These are phyloP conservation scores for Ustilago esculenta DNA, from an alignment of 1,284 basidiomycete genomes.

Conservation along the genomic window DNA sequence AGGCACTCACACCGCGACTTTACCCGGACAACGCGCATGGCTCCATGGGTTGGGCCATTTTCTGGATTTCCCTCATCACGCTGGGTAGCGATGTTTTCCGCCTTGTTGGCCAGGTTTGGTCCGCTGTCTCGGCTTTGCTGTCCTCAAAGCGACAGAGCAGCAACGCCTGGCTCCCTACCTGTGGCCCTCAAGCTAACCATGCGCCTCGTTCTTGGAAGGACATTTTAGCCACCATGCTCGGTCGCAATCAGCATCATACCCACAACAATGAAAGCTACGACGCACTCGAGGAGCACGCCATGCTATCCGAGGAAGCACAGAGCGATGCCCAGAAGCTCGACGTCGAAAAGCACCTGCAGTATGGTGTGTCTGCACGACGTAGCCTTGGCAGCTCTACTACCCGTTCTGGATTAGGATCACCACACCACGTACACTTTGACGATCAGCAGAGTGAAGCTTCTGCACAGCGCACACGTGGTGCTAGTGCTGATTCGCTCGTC, in stretches of 20 bases:
- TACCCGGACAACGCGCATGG: conserved; percentile 59
- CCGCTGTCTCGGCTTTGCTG: conserved; percentile 8
- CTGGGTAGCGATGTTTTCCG: conserved; percentile 50
- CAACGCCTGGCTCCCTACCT: conserved; percentile 12
- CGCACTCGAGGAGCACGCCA: conserved; percentile 36
- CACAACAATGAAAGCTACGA: conserved; percentile 28
- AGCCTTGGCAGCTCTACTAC: conserved; percentile 8
- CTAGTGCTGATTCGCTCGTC: conserved; percentile 27
- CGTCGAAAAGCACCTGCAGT: conserved; percentile 24
- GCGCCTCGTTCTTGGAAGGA: conserved; percentile 19
- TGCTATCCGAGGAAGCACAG: conserved; percentile 34
- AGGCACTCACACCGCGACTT: conserved; percentile 55
- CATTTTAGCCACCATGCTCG: conserved; percentile 22
- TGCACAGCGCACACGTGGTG: background rate
- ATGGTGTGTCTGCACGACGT: conserved; percentile 3
- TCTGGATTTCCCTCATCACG: conserved; percentile 52
- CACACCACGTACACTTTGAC: conserved; percentile 46
- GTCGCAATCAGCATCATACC: background rate
- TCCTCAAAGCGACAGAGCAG: conserved; percentile 4
- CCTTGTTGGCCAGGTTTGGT: conserved; percentile 36
- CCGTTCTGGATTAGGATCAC: conserved; percentile 22
- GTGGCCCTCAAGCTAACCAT: background rate
- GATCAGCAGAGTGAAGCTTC: conserved; percentile 5
- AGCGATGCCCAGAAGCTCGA: conserved; percentile 31
- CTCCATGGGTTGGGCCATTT: conserved; percentile 49